Evolutionary conservation across 345 rosid species (phyloP).

Genomic region (Brassica juncea): DNA sequence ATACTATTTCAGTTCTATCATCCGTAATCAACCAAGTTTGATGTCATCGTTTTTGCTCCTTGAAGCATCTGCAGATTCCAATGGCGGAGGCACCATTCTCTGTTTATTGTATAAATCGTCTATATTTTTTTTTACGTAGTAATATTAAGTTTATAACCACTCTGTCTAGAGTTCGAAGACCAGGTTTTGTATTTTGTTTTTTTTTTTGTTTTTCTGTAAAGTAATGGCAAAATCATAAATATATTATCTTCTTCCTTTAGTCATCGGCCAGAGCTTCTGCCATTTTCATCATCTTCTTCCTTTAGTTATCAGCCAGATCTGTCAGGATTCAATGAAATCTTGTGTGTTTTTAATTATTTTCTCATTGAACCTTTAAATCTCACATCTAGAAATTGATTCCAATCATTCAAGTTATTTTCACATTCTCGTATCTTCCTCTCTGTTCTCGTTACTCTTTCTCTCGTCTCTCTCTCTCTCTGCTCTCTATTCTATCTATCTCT

Average conservation of each 20-base stretch:
- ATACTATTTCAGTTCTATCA: neutral
- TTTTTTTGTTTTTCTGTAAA: too few species aligned
- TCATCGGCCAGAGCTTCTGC: neutral
- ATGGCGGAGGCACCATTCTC: neutral
- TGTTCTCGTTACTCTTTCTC: too few species aligned
- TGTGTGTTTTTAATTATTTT: too few species aligned
- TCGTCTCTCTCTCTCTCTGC: too few species aligned
- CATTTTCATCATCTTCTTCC: neutral
- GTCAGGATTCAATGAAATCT: too few species aligned
- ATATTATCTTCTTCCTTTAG: neutral
- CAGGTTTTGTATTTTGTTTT: neutral
- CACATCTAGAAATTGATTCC: too few species aligned
- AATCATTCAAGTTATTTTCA: too few species aligned
- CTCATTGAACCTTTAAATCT: too few species aligned
- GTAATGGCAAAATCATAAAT: neutral
- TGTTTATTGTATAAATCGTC: neutral
- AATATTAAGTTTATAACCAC: neutral
- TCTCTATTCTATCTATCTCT: too few species aligned
- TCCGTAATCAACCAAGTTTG: neutral
- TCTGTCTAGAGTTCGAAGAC: neutral
- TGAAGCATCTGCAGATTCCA: neutral
- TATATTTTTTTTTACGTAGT: neutral
- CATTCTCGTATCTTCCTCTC: too few species aligned
- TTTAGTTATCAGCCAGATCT: too few species aligned
- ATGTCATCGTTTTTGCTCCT: neutral